Percentiles rank a stretch among this genome's conserved stretches.
Conservation (phyloP, 371 early-diverging fungal species). For the Mucor circinelloides region DNA sequence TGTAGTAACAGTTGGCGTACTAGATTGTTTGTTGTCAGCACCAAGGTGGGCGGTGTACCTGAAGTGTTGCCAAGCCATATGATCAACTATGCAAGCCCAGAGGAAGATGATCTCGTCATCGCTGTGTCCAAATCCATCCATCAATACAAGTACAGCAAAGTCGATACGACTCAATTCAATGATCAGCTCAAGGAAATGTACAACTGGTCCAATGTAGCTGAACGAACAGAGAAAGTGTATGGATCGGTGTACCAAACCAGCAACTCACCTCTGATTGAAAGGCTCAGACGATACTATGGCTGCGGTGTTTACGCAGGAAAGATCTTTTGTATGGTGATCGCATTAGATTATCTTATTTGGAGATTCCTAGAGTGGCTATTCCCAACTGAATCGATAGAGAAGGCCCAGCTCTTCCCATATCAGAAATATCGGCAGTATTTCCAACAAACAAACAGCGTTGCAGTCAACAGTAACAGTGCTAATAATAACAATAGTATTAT, state of each 20-base stretch:
- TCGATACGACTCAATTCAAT: conserved; percentile 79
- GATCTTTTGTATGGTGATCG: conserved; percentile 87
- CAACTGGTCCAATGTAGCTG: conserved; percentile 94
- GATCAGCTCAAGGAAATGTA: conserved; percentile 91
- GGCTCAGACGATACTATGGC: conserved; percentile 83
- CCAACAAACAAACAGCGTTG: conserved; percentile 5
- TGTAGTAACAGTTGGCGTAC: not conserved
- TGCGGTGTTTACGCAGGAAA: conserved; percentile 95
- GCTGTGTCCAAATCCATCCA: conserved; percentile 78
- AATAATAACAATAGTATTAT: not conserved
- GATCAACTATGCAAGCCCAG: conserved; percentile 94
- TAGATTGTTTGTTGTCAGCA: conserved; percentile 95
- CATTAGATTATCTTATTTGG: conserved; percentile 83
- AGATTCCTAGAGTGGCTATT: conserved; percentile 83
- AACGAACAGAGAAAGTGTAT: conserved; percentile 90
- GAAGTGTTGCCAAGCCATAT: conserved; percentile 97
- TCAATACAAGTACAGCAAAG: conserved; percentile 65
- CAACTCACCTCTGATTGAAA: conserved; percentile 79
- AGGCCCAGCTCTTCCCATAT: conserved; percentile 68
- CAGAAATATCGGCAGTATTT: conserved; percentile 51
- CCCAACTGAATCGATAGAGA: conserved; percentile 74
- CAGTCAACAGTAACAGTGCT: not conserved
- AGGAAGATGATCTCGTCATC: conserved; percentile 83
- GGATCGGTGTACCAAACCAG: conserved; percentile 63
- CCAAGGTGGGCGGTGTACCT: conserved; percentile 98